Evolutionary conservation across 495 filamentous ascomycete species (phyloP).

Genomic region (Penicillium malachiteum): DNA sequence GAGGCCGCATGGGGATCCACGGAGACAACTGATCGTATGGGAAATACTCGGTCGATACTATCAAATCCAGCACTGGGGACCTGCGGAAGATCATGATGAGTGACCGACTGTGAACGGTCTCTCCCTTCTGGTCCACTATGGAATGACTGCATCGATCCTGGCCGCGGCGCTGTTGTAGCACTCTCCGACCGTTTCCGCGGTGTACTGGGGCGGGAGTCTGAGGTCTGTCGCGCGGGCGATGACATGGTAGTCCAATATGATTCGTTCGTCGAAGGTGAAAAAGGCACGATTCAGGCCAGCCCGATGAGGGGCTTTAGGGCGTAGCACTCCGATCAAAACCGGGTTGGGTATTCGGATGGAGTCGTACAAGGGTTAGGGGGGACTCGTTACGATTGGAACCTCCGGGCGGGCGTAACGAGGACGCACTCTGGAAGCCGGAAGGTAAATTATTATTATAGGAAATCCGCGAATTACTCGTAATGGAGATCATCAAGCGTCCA

Average conservation of each 20-base stretch:
- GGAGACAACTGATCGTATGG: slow-evolving; percentile 77
- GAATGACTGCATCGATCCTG: slow-evolving; percentile 1
- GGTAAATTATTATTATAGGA: slow-evolving; percentile 4
- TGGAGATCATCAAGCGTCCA: not conserved
- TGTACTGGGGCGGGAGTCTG: slow-evolving; percentile 8
- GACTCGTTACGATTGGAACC: too few relatives aligned
- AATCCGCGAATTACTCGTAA: not conserved
- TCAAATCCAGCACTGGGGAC: slow-evolving; percentile 19
- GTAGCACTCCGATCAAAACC: too few relatives aligned
- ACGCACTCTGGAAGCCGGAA: not conserved
- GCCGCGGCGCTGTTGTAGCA: not conserved
- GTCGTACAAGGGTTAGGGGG: too few relatives aligned
- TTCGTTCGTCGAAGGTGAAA: not conserved
- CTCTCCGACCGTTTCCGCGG: slow-evolving; percentile 22
- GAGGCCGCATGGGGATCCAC: slow-evolving; percentile 54
- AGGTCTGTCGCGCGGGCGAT: not conserved
- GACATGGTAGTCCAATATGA: not conserved
- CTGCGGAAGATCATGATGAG: slow-evolving; percentile 8
- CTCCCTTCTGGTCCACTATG: slow-evolving; percentile 4
- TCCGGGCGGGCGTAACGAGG: too few relatives aligned
- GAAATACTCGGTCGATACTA: slow-evolving; percentile 70
- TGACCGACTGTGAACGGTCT: slow-evolving; percentile 22
- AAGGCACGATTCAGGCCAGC: not conserved
- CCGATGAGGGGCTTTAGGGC: not conserved
- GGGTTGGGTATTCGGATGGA: too few relatives aligned